A percentile compares a stretch with the other conserved stretches of the same genome.
These are phyloP conservation scores for Parmelia sp. DNA, from an alignment of 495 filamentous ascomycete species.

Conservation along the genomic window DNA sequence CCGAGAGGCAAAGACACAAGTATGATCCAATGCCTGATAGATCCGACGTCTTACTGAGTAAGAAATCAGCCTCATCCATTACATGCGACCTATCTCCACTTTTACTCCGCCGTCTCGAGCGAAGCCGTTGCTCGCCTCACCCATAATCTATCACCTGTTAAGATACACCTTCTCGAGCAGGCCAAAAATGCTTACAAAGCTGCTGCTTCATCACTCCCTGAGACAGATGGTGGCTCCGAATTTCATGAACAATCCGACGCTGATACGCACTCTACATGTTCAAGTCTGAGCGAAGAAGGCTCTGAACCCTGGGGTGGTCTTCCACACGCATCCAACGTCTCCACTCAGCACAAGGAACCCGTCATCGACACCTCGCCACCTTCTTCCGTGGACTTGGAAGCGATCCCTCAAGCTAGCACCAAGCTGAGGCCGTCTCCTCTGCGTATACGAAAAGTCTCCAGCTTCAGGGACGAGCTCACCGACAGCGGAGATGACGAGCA, in stretches of 20 bases:
- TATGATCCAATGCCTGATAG: constrained; percentile 21
- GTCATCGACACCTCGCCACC: not conserved
- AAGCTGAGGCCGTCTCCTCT: constrained; percentile 2
- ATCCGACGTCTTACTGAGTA: not conserved
- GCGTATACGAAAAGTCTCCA: constrained; percentile 7
- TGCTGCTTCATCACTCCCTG: constrained; percentile 18
- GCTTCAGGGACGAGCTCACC: not conserved
- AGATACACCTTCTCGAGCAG: constrained; percentile 33
- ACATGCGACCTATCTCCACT: constrained; percentile 37
- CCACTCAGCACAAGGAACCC: not conserved
- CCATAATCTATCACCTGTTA: constrained; percentile 39
- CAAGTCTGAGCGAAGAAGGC: not conserved
- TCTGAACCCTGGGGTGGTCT: not conserved
- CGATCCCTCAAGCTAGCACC: not conserved
- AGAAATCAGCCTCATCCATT: constrained; percentile 35
- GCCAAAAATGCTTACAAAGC: constrained; percentile 30
- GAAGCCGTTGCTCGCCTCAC: constrained; percentile 39
- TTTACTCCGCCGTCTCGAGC: constrained; percentile 42
- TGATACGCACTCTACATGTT: constrained; percentile 6
- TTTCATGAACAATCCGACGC: not conserved
- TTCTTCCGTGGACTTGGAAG: not conserved
- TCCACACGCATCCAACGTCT: not conserved
- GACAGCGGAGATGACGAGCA: constrained; percentile 6
- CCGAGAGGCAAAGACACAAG: constrained; percentile 24
- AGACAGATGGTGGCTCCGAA: not conserved